A percentile compares a stretch with the other conserved stretches of the same genome.
These are phyloP conservation scores for Umbelopsis sp. DNA, from an alignment of 192 early-diverging fungal species.

Conservation along the genomic window DNA sequence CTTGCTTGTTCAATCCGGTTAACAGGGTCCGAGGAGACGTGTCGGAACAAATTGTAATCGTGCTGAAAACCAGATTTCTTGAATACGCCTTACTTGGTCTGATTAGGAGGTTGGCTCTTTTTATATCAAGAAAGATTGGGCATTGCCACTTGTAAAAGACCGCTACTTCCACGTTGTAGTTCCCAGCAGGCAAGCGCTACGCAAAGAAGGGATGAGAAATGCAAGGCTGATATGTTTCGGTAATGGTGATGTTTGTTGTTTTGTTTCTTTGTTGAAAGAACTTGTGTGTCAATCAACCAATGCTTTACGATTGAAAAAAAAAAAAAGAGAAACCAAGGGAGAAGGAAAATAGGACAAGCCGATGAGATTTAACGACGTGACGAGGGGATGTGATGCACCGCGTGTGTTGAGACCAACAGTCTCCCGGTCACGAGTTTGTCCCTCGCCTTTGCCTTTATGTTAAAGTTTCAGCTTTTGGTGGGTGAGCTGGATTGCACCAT, in stretches of 20 bases:
- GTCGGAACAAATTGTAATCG: conserved; percentile 19
- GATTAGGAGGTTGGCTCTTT: background rate
- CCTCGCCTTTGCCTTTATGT: background rate
- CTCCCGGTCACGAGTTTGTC: background rate
- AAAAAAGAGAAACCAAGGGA: background rate
- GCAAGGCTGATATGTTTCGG: too few species aligned
- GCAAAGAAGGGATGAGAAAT: background rate
- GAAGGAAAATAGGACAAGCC: background rate
- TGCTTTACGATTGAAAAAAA: background rate
- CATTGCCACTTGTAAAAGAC: conserved; percentile 6
- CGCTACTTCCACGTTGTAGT: background rate
- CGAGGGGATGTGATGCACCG: conserved; percentile 5
- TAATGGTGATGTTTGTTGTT: too few species aligned
- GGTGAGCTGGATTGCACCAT: background rate
- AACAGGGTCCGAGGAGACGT: conserved; percentile 16
- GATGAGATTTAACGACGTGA: too few species aligned
- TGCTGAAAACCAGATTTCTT: conserved; percentile 17
- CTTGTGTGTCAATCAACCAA: background rate
- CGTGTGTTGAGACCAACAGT: background rate
- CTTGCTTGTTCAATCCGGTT: background rate
- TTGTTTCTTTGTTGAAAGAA: too few species aligned
- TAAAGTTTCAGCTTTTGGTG: background rate
- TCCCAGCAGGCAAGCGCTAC: background rate
- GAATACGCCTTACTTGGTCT: background rate
- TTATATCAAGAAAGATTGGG: background rate